Evolutionary conservation across 192 early-diverging fungal species (phyloP).

Genomic region (Coemansia furcata): DNA sequence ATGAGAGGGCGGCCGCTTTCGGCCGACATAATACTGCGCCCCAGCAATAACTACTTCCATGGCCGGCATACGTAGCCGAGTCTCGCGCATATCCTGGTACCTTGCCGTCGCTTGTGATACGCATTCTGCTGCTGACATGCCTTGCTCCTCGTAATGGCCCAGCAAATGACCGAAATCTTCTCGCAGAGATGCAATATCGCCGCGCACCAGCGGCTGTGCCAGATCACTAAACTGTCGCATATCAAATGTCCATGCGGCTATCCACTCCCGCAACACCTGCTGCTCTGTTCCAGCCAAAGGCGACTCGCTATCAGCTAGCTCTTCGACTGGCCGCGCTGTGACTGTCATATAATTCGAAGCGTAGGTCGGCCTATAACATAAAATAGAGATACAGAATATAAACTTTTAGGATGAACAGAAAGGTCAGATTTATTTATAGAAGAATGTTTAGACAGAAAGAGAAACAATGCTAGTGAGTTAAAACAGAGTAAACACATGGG

Average conservation of each 20-base stretch:
- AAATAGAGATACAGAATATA: not conserved
- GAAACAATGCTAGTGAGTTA: not conserved
- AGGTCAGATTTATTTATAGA: not conserved
- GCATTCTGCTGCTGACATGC: not conserved
- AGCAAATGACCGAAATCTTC: conserved; percentile 6
- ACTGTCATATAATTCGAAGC: not conserved
- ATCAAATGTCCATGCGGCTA: conserved; percentile 40
- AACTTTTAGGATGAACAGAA: not conserved
- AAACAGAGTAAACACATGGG: not conserved
- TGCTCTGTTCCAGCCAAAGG: conserved; percentile 41
- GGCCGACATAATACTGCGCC: conserved; percentile 34
- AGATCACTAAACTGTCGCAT: conserved; percentile 20
- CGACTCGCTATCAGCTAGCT: conserved; percentile 14
- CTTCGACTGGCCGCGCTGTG: conserved; percentile 17
- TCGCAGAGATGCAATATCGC: conserved; percentile 17
- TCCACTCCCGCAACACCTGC: conserved; percentile 45
- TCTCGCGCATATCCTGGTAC: conserved; percentile 34
- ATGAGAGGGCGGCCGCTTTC: conserved; percentile 2
- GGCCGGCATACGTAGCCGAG: conserved; percentile 38
- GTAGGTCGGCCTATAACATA: not conserved
- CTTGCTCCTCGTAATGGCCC: not conserved
- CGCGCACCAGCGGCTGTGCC: conserved; percentile 40
- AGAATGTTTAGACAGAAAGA: not conserved
- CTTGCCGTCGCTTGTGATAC: not conserved
- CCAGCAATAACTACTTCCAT: conserved; percentile 51